A percentile compares a stretch with the other conserved stretches of the same genome.
phyloP scores from a whole-genome alignment of 108 stramenopile genomes.

The Fragilariopsis cylindrus region DNA sequence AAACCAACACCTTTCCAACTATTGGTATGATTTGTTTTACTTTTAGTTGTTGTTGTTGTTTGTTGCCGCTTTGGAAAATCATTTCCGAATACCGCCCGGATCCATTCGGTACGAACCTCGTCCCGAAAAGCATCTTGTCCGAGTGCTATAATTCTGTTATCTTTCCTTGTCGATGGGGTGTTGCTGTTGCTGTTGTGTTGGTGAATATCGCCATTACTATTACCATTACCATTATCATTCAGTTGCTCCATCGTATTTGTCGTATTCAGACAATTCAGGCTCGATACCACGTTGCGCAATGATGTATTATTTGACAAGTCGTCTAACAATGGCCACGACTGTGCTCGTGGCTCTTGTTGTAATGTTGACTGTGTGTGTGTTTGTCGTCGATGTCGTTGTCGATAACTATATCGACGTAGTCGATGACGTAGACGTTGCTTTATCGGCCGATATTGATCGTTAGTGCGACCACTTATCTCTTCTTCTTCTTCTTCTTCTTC shows the following conservation, averaged over 20 bases:
- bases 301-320: background rate
- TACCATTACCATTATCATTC: no score
- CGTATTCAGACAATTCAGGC: background rate
- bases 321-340: background rate
- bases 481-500: background rate
- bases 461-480: background rate
- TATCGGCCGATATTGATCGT: background rate
- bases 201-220: background rate
- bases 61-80: slow-evolving; percentile 37
- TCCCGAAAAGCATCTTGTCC: slow-evolving; percentile 4
- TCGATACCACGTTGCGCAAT: background rate
- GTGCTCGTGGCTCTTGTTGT: background rate
- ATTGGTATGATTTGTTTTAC: slow-evolving; percentile 1
- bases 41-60: background rate
- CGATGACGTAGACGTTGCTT: background rate
- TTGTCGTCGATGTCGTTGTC: background rate
- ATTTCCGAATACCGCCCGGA: slow-evolving; percentile 77
- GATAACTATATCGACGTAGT: background rate
- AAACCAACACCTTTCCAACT: slow-evolving; percentile 47
- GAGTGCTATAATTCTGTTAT: background rate
- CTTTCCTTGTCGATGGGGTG: background rate
- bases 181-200: background rate
- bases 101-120: slow-evolving; percentile 55
- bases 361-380: no score
- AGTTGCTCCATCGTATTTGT: background rate